Conservation (phyloP, 208 protist genomes). For the Zelonia costaricensis region DNA sequence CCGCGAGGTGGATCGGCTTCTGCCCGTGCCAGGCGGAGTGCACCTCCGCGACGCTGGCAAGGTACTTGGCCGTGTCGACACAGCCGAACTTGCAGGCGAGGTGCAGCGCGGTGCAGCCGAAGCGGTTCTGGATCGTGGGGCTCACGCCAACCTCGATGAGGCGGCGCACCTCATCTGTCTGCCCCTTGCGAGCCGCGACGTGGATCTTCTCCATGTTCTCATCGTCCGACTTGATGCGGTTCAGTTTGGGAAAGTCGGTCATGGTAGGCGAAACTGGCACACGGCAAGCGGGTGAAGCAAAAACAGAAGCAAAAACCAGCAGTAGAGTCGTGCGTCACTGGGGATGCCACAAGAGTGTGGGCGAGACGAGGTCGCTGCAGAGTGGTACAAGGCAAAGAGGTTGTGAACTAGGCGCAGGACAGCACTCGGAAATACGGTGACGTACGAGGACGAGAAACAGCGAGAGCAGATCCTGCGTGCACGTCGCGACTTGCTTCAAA, state of each 20-base stretch:
- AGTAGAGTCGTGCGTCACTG: neutral
- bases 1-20: slow-evolving; percentile 80
- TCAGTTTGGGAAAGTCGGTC: slow-evolving; percentile 67
- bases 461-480: no score
- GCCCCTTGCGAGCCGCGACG: slow-evolving; percentile 72
- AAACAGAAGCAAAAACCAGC: slow-evolving; percentile 1
- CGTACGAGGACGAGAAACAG: no score
- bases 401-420: no score
- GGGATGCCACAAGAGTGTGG: no score
- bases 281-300: neutral
- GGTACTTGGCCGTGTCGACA: slow-evolving; percentile 66
- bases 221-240: slow-evolving; percentile 77
- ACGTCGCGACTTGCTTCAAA: no score
- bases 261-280: slow-evolving; percentile 14
- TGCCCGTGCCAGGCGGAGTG: slow-evolving; percentile 77
- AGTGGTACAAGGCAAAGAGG: no score
- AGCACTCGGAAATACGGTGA: no score
- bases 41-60: slow-evolving; percentile 60
- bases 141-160: slow-evolving; percentile 72
- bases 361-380: no score
- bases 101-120: slow-evolving; percentile 88
- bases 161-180: slow-evolving; percentile 76
- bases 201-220: slow-evolving; percentile 92
- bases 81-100: slow-evolving; percentile 85
- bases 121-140: slow-evolving; percentile 77